Evolutionary conservation across 2,329 filamentous ascomycete genomes (phyloP), one percentile per base, ranked within the genome.

Genomic region (Diaporthe sp.): DNA sequence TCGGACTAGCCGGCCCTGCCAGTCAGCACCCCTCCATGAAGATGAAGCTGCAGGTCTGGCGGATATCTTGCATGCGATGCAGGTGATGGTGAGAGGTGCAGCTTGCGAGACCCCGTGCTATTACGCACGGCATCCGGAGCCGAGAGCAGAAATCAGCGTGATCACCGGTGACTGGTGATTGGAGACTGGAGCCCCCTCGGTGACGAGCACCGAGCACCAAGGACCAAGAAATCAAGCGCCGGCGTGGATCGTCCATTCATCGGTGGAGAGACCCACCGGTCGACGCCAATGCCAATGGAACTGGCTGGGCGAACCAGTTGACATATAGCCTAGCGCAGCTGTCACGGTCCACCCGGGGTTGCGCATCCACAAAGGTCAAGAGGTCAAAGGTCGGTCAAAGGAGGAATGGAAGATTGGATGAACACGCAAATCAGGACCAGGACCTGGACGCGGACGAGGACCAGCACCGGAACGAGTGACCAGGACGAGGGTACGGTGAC

Each of bases 271-370:
- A 28, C 61, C 61, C 42, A 50, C 40, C 19, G 30, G 64, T 40
- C 64, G 38, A 25, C 45, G 58, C 58, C 30, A 52, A 35, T 52
- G 64, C 33, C 33, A 40, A 68, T 68, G 33, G 64, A 22, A 40
- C 64, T 28, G 64, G 64, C 64, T 68, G 64, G 33, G 64, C 64
- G 64, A 54, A 68, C 64, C 64, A 54, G 47, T 68, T 54, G 64
- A 68, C 47, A 54, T 68, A 33, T 19, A 50, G 64, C 64, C 64
- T 68, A 68, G 64, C 33, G 64, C 47, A 68, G 64, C 64, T 68
- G 64, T 40, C n/a, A 68, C 64, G 47, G 64, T 68, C 64, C 64
- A 68, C 64, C 64, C 64, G 64, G 64, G 22, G 64, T 68, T 54
- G 64, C 64, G 30, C 64, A 68, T 54, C 47, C 64, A 68, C 64